Conservation (phyloP, 257 asterid species). For the Solanum pimpinellifolium region DNA sequence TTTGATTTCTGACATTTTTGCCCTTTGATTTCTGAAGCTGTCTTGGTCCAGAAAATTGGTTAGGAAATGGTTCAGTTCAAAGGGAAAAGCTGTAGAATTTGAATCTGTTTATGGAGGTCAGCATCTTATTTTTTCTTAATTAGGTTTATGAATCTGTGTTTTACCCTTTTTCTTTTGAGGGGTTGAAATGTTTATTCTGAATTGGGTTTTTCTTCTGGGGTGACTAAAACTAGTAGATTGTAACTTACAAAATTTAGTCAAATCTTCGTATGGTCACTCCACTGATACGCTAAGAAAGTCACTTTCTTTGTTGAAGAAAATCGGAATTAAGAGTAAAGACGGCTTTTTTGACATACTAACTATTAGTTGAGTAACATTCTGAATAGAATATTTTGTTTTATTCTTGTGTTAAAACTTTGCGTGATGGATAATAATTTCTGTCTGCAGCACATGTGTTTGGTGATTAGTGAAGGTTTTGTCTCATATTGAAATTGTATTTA, state of each 20-base stretch:
- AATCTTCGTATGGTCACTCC: neutral
- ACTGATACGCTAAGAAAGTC: neutral
- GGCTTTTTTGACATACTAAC: neutral
- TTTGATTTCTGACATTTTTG: neutral
- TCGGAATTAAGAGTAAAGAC: neutral
- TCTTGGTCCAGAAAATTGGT: slow-evolving; percentile 12
- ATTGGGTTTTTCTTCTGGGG: neutral
- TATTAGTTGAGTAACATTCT: neutral
- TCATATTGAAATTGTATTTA: neutral
- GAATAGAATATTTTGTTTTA: neutral
- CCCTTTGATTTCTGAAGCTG: neutral
- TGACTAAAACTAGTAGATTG: neutral
- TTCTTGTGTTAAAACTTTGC: neutral
- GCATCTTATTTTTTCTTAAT: neutral
- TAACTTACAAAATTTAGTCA: neutral
- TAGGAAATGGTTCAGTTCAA: slow-evolving; percentile 8
- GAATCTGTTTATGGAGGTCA: slow-evolving; percentile 8
- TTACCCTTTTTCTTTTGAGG: neutral
- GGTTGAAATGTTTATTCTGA: neutral
- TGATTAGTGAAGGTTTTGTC: neutral
- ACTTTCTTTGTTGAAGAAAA: neutral
- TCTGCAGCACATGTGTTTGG: neutral
- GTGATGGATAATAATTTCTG: neutral
- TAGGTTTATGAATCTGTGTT: neutral
- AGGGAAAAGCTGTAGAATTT: slow-evolving; percentile 4